Evolutionary conservation across 1,284 basidiomycete species (phyloP), one percentile per base, ranked within the genome.

Genomic region (Sutorius eximius): DNA sequence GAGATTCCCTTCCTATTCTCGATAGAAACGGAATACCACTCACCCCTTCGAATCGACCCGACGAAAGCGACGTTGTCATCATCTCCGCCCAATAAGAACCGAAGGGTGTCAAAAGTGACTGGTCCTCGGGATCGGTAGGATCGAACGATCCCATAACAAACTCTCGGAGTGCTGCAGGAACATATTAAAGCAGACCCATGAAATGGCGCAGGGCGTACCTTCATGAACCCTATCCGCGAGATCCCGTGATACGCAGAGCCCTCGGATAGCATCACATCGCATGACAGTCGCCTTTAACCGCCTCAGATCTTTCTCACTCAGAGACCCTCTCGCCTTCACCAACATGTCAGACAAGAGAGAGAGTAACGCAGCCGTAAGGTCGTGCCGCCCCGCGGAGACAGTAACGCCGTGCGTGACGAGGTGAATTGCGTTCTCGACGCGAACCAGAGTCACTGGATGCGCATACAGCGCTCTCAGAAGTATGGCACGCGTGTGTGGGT

Each of bases 201-300:
- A 18, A 75, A 29, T 3, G 44, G 8, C 6, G 48, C 3, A 16
- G 33, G 3, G 32, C 5, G n/a, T 52, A 78, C 80, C 75, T 67
- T 75, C 59, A 16, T 67, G 57, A 3, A 73, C 53, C 2, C 61
- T 34, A 5, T 51, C 49, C 1, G 54, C 34, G 10, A 75, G 57
- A 12, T 59, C 52, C 1, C 59, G 59, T 4, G 69, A 68, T 3
- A 68, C 60, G 37, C 76, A 73, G 45, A 77, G 57, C 1, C 53
- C 61, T 44, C 69, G 74, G 16, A 79, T 51, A 13, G 63, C 54
- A 16, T 66, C 55, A 2, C 62, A 61, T 16, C 67, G 71, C 13
- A 67, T 52, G 43, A 82, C 77, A 3, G 60, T 55, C 36, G 69
- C 71, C 58, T 80, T 82, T n/a, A 85, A 63, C 7, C 33, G 48